Base-by-base conservation (phyloP, 148 eudicot genomes). In the Chenopodium quinoa region DNA sequence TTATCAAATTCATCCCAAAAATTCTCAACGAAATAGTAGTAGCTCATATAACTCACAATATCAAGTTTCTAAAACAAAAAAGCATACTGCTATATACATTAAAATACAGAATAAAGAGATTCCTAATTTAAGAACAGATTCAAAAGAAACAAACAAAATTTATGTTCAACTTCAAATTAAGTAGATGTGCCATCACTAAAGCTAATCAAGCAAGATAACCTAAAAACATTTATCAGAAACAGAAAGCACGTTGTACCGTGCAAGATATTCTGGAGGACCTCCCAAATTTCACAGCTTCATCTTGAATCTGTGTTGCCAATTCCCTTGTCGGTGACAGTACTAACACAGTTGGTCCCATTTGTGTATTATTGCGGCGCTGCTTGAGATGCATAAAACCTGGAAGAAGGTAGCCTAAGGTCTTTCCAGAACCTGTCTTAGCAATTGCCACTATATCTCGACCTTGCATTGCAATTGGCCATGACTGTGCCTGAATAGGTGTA, bases 251-350 rank as follows among this genome's bases (percentile, higher is more conserved):
- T 58, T 47, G 12, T 88, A 93, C 97, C 89, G 90, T 89, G 90
- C 97, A 93, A 80, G 88, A 77, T 47, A 93, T 88, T 83, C 88
- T 88, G 14, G 93, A 90, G 68, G 97, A 86, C 73, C 82, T 90
- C 47, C 95, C 95, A 84, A 96, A 96, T 87, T 96, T 96, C 78
- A 86, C 79, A 75, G 98, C 99, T 89, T 96, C 99, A 77, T 86
- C 97, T 86, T 89, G 98, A 69, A 96, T 96, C 88, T 96, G 99
- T 25, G 97, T 94, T 2, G 99, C 99, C 83, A 96, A 84, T 82
- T 96, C 99, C 80, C 99, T 88, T 2, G 99, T 96, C 34, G 99
- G 99, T 48, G 99, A 91, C 75, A 96, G 73, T 13, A 96, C 98
- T 87, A 96, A 85, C 80, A 96, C 94, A 69, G 95, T 92, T 44